Conservation (phyloP, 257 asterid genomes). For the Datura wrightii region DNA sequence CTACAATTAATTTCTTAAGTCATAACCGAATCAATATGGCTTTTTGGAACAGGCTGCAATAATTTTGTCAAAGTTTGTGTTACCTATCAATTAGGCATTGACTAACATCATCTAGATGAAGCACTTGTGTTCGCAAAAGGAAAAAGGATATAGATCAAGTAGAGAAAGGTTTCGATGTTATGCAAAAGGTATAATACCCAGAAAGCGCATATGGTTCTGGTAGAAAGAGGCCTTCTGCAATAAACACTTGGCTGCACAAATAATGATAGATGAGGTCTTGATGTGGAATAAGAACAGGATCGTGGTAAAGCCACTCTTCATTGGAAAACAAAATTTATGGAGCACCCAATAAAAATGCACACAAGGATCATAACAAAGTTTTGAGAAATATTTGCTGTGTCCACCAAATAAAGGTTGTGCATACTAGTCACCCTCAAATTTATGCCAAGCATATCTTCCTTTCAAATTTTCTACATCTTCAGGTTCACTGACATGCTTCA, state of each 20-base stretch:
- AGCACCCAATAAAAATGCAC: not conserved
- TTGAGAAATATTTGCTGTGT: not conserved
- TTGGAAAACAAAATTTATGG: not conserved
- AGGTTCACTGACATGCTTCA: not conserved
- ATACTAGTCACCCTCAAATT: constrained; percentile 17
- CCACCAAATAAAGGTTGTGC: not conserved
- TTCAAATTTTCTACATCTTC: constrained; percentile 9
- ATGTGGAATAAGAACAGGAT: not conserved
- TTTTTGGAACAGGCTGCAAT: not conserved
- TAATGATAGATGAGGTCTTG: not conserved
- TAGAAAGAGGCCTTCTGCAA: constrained; percentile 16
- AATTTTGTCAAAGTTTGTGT: not conserved
- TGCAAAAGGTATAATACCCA: not conserved
- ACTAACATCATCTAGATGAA: not conserved
- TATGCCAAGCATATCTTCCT: not conserved
- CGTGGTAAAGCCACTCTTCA: not conserved
- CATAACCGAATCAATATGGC: not conserved
- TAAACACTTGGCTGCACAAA: not conserved
- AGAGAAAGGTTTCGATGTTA: not conserved
- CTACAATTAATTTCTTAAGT: not conserved
- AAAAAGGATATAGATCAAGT: not conserved
- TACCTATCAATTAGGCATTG: not conserved
- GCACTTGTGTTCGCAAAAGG: not conserved
- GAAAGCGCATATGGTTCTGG: not conserved
- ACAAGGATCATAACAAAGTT: not conserved